Base-by-base conservation (phyloP, 768 basidiomycete genomes). In the Leucosporidium scottii region DNA sequence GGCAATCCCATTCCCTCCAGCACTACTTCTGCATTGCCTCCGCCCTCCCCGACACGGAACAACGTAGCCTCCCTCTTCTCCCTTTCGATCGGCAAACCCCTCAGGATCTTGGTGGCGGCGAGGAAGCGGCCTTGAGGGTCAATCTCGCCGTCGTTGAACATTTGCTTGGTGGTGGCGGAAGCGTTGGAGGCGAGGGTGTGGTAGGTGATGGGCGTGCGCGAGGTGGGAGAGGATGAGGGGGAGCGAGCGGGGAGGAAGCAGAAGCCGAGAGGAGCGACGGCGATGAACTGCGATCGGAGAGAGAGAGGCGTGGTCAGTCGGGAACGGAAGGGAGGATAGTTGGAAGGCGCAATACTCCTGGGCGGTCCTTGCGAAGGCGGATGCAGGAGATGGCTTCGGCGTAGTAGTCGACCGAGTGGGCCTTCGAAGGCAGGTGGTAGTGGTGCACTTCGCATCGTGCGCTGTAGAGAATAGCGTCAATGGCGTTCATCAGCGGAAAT, bases 111-210 rank as follows among this genome's bases (percentile, higher is more conserved):
- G 9, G 63, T 64, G n/a, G 55, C 63, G 25, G 63, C 63, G 28
- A 58, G 10, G n/a, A 64, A 64, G 13, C 48, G 25, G 0, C 63
- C 63, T 17, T 7, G 17, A 28, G 63, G 56, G 31, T 58, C 56
- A 27, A 56, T 58, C 17, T 64, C 63, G 39, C 63, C 63, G 34
- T 64, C 63, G 48, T 64, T 64, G 48, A 58, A 56, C 63, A 64
- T 64, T 30, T 64, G 48, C 1, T 44, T 31, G 23, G 18, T 21
- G 10, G 63, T 28, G 36, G 56, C 55, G 5, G 44, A 27, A 4
- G 56, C 31, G 6, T 28, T 44, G 17, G 55, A n/a, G 20, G 57
- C n/a, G n/a, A 49, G 56, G 6, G 63, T 58, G 56, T 58, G 48
- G 48, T 64, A 64, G 23, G 47, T 31, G 55, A 64, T 39, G 44